phyloP scores from a whole-genome alignment of 2,329 filamentous ascomycete genomes.

The Venturia oleaginea region DNA sequence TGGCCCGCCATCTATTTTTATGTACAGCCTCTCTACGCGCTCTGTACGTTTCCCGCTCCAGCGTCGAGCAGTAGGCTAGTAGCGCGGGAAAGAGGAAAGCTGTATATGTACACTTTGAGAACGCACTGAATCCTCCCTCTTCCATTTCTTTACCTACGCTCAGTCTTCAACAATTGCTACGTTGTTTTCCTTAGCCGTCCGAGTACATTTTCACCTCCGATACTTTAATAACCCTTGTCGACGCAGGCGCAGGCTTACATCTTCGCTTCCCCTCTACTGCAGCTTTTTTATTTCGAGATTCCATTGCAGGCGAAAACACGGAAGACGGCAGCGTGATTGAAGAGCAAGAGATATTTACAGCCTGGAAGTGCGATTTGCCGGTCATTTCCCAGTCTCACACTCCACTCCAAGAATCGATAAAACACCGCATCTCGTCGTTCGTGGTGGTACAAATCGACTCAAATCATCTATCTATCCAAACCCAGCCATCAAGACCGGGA shows the following conservation, averaged over 20 bases:
- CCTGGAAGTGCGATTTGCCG: neutral
- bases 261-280: neutral
- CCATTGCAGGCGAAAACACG: neutral
- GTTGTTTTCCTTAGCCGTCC: neutral
- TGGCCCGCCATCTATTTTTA: conserved; percentile 7
- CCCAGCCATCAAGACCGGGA: neutral
- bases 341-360: neutral
- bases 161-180: neutral
- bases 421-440: neutral
- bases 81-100: conserved; percentile 1
- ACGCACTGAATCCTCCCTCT: neutral
- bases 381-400: neutral
- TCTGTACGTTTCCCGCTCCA: neutral
- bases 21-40: neutral
- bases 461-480: neutral
- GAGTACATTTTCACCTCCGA: neutral
- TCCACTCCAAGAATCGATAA: neutral
- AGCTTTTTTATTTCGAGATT: neutral
- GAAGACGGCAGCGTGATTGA: neutral
- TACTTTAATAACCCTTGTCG: neutral
- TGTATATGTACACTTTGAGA: conserved; percentile 6
- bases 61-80: too few relatives aligned
- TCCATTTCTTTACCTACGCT: neutral
- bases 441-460: neutral
- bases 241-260: conserved; percentile 1